Evolutionary conservation across 169 alveolate genomes (phyloP).

Genomic region (Eimeria falciformis): DNA sequence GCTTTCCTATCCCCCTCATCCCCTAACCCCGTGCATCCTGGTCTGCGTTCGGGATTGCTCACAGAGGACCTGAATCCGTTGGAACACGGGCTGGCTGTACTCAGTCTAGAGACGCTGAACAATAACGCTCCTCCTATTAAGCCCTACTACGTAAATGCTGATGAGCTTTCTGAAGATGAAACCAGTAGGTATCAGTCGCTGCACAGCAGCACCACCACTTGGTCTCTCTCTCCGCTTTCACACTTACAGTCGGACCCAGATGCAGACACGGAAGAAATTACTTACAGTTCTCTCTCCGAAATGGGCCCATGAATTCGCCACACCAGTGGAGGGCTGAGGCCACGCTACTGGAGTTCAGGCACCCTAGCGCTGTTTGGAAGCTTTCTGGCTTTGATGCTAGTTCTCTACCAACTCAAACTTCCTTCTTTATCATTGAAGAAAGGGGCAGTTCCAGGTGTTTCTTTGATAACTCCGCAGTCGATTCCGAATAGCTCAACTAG

Average conservation of each 20-base stretch:
- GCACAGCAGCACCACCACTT: slow-evolving; percentile 7
- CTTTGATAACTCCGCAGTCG: slow-evolving; percentile 34
- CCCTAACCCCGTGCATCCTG: slow-evolving; percentile 4
- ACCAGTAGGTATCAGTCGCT: background rate
- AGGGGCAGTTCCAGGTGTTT: slow-evolving; percentile 32
- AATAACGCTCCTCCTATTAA: background rate
- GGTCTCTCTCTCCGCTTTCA: slow-evolving; percentile 11
- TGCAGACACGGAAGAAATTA: slow-evolving; percentile 5
- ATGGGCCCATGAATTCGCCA: slow-evolving; percentile 38
- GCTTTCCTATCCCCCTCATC: background rate
- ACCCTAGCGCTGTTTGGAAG: slow-evolving; percentile 59
- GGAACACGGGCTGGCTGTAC: background rate
- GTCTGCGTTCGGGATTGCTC: background rate
- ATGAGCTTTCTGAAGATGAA: slow-evolving; percentile 5
- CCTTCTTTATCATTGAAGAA: slow-evolving; percentile 8
- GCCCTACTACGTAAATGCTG: background rate
- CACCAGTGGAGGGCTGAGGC: slow-evolving; percentile 12
- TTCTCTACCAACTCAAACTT: slow-evolving; percentile 13
- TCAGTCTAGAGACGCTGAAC: background rate
- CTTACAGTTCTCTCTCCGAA: background rate
- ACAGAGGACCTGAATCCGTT: background rate
- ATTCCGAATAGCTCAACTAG: background rate
- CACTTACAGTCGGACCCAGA: background rate
- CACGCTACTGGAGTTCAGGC: slow-evolving; percentile 50
- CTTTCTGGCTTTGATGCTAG: slow-evolving; percentile 35